Evolutionary conservation across 1,139 yeast species (phyloP), one percentile per base, ranked within the genome.

Genomic region (Eremothecium cymbalariae): DNA sequence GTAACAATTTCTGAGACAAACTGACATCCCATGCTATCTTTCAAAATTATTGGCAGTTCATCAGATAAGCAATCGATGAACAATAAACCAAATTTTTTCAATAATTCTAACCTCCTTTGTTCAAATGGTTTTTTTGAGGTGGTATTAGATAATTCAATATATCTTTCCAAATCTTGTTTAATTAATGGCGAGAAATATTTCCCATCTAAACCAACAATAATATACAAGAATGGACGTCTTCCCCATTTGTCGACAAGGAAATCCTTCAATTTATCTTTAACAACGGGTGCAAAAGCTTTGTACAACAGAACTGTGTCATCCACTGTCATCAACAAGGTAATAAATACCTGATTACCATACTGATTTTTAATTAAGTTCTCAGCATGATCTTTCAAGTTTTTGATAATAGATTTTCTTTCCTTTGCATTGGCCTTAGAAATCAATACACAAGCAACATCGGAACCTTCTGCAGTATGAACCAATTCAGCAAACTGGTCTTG

Each of bases 391-490:
- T 78, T 83, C 58, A 90, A 70, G 13, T 79, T 59, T 60, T 73
- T 81, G 44, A 88, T 67, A 36, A 90, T 72, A 31, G 59, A 60
- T 62, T 88, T 90, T 67, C 96, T 79, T 64, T 90, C 96, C 64
- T 90, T 90, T 13, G 97, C 96, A 45, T 71, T 81, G 22, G 96
- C 93, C 43, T 73, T 68, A 1, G 95, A 85, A 40, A 90, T 68
- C 43, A 84, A 69, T 20, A 75, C 69, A 49, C 82, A 74, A 0
- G 96, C 96, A 38, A 85, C 96, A 51, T 84, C 94, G 33, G 88
- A 66, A 46, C 98, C 98, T 59, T 88, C 96, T 40, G 77, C 79
- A 1, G 98, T 90, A 57, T 90, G 98, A 21, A 88, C 95, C 56
- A 90, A 70, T 62, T 88, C 97, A 17, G 96, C 95, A 59, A 86